Evolutionary conservation across 2,329 filamentous ascomycete species (phyloP), one percentile per base, ranked within the genome.

Genomic region (Stachybotrys chlorohalonatus): DNA sequence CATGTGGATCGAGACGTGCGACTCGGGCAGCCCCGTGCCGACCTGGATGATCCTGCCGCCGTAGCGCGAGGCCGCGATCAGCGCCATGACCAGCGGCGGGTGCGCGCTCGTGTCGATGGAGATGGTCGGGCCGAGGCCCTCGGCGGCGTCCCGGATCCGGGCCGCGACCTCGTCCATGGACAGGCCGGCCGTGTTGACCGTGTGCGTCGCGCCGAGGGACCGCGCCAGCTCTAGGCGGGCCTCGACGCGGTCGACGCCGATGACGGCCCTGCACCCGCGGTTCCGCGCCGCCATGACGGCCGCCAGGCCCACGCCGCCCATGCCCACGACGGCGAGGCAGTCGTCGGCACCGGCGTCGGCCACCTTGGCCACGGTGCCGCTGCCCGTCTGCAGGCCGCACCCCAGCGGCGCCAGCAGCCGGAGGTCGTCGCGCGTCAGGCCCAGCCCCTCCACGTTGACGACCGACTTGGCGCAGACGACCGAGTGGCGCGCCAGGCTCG

Each of bases 91-190:
- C 2, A 63, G 53, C 64, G 54, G 79, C 56, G 46, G 70, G 55
- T 45, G 71, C 0, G 75, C 79, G 1, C 75, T 80, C 0, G 77
- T 80, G 53, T 82, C 79, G 52, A 82, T 68, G 5, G 69, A 70
- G 39, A 79, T 66, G 2, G 71, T 74, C 0, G 74, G 68, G 0
- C 78, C 77, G 0, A 70, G 64, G 6, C 79, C 71, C 36, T 75
- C 76, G 0, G 76, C 73, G 6, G 73, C 76, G 30, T 61, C 55
- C 30, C 58, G 60, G 32, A 72, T 66, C 53, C 60, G 57, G 49
- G 57, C 62, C 36, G 60, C 61, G 1, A 70, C 59, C 16, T 69
- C 57, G 6, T 47, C 52, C 52, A 59, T 59, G 0, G 59, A 61
- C 0, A 69, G 46, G 1, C 47, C 55, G 1, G 54, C 55, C 11